These are phyloP conservation scores for Erucastrum elatum DNA, from an alignment of 345 rosid species.

Conservation along the genomic window DNA sequence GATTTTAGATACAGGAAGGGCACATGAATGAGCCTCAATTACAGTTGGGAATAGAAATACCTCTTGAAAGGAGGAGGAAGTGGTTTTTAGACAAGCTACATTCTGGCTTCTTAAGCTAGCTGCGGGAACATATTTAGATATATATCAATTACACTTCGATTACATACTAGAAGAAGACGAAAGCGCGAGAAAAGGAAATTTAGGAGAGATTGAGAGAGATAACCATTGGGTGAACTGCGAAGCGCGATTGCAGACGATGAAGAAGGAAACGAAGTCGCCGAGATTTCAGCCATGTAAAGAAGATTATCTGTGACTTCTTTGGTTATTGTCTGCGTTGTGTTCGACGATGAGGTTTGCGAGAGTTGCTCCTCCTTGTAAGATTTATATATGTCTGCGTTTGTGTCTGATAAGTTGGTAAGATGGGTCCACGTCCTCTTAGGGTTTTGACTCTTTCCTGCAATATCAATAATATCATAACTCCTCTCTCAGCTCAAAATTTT, in stretches of 20 bases:
- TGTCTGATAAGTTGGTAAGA: not conserved
- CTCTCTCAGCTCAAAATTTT: not conserved
- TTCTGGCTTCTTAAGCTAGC: constrained; percentile 32
- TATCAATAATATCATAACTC: not conserved
- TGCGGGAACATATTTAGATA: not conserved
- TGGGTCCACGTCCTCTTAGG: constrained; percentile 26
- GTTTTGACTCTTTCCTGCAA: not conserved
- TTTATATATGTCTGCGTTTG: not conserved
- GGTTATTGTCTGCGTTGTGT: constrained; percentile 13
- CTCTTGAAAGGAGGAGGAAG: constrained; percentile 25
- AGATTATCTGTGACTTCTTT: not conserved
- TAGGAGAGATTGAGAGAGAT: not conserved
- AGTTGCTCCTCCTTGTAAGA: not conserved
- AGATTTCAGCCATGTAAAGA: constrained; percentile 31
- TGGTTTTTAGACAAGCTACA: constrained; percentile 23
- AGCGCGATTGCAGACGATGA: constrained; percentile 20
- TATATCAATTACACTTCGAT: not conserved
- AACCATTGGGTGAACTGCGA: constrained; percentile 9
- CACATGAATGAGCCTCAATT: not conserved
- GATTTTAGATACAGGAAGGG: not conserved
- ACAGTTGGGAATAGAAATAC: not conserved
- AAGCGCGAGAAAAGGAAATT: not conserved
- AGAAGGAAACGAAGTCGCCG: constrained; percentile 33
- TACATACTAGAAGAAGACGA: not conserved
- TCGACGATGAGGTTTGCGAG: constrained; percentile 5